Base-by-base conservation (phyloP, 192 early-diverging fungal genomes). In the Cladochytrium replicatum region DNA sequence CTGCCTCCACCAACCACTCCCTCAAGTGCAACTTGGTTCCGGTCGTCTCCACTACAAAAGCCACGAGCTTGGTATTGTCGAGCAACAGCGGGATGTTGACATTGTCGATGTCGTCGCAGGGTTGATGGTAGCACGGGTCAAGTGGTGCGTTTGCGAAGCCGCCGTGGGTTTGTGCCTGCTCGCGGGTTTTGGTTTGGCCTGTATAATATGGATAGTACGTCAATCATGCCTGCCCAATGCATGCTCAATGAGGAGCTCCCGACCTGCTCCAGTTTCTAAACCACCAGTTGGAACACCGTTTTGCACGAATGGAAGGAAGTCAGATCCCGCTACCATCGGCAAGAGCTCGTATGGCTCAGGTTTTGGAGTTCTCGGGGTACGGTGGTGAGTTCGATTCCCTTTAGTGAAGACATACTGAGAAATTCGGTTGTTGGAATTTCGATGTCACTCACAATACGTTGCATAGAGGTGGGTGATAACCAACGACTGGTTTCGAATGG, bases 241-340 rank as follows among this genome's bases (percentile, higher is more conserved):
- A 13, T 13, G 34, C 13, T 17, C 13, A 37, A 37, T 37, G 13
- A 37, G 17, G 17, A 37, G 13, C 13, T 37, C 13, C 13, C 13
- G 17, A 13, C 53, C 34, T 37, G 34, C 34, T 37, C 34, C 34
- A 17, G 34, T 37, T 37, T 37, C 34, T 37, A 37, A 37, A 13
- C 34, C 34, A 13, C 34, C 34, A 37, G 34, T 37, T 37, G 34
- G 34, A 17, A 37, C 17, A 37, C 34, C 34, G 34, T 37, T 37
- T 37, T 13, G 13, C 13, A 37, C 34, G 17, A 37, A 37, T 13
- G 34, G 34, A 13, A 37, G 34, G 17, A 37, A 37, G 34, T 37
- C 34, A 17, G 13, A 13, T 37, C 34, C 34, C 13, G 34, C 34
- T 13, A 37, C 17, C 34, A 37, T 37, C 13, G 34, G 34, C 17